Evolutionary conservation across 2,329 filamentous ascomycete species (phyloP).

Genomic region (Arthroderma sp.): DNA sequence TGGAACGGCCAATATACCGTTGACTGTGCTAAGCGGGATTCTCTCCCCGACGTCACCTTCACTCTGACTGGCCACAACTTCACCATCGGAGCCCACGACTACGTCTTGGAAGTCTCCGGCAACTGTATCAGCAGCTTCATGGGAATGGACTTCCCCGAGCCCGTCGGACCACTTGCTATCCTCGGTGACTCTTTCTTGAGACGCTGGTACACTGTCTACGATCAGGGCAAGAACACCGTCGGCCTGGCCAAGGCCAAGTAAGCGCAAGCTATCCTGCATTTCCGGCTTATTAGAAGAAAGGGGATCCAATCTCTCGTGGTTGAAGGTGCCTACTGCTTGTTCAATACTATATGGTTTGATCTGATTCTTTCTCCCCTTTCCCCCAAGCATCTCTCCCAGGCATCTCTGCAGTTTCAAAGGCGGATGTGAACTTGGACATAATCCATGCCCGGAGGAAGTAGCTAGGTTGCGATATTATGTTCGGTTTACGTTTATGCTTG

Average conservation of each 20-base stretch:
- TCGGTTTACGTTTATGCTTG: neutral
- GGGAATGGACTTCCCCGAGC: conserved; percentile 83
- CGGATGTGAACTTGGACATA: neutral
- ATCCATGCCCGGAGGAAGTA: neutral
- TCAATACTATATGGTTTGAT: neutral
- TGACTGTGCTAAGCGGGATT: conserved; percentile 72
- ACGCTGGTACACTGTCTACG: conserved; percentile 76
- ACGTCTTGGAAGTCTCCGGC: conserved; percentile 89
- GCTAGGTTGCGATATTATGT: conserved; percentile 1
- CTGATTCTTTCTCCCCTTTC: neutral
- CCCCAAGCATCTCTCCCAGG: neutral
- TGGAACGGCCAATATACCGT: conserved; percentile 95
- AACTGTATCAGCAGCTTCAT: conserved; percentile 97
- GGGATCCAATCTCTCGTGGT: neutral
- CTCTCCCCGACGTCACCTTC: conserved; percentile 83
- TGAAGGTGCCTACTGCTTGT: neutral
- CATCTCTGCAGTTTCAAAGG: neutral
- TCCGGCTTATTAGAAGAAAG: neutral
- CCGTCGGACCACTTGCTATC: conserved; percentile 83
- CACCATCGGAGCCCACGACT: conserved; percentile 76
- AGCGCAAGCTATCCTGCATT: neutral
- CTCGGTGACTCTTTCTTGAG: conserved; percentile 57
- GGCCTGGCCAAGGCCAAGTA: conserved; percentile 59
- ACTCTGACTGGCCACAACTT: conserved; percentile 86
- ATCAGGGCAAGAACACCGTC: conserved; percentile 78